Conservation (phyloP, 2,329 filamentous ascomycete species). For the Ceratocystis destructans region DNA sequence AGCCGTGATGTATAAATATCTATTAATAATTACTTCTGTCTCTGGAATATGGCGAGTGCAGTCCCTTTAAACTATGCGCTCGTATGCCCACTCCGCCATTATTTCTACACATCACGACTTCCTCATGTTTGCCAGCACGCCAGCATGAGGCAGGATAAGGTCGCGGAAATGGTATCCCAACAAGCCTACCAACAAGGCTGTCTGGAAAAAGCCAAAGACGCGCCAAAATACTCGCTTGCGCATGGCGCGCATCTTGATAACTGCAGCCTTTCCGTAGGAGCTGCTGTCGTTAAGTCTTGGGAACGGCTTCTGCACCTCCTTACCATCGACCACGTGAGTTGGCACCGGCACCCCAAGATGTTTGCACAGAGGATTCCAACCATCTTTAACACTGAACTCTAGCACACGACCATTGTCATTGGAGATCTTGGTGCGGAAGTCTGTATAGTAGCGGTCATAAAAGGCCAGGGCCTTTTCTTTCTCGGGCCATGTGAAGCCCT, state of each 20-base stretch:
- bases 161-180: slow-evolving; percentile 15
- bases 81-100: not conserved
- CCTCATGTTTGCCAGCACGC: not conserved
- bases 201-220: slow-evolving; percentile 18
- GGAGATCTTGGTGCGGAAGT: slow-evolving; percentile 27
- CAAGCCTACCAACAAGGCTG: slow-evolving; percentile 12
- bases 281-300: slow-evolving; percentile 21
- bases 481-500: slow-evolving; percentile 23
- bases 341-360: slow-evolving; percentile 30
- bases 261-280: slow-evolving; percentile 14
- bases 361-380: slow-evolving; percentile 32
- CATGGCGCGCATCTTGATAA: slow-evolving; percentile 19
- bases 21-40: not conserved
- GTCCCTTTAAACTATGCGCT: not conserved
- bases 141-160: slow-evolving; percentile 4
- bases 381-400: slow-evolving; percentile 29
- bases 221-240: slow-evolving; percentile 19
- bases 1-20: not conserved
- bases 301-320: slow-evolving; percentile 20
- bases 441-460: slow-evolving; percentile 28
- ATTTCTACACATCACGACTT: not conserved
- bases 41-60: too few relatives aligned
- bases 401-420: slow-evolving; percentile 25
- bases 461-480: slow-evolving; percentile 29
- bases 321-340: slow-evolving; percentile 23